Percentiles rank a stretch among this genome's conserved stretches.
Evolutionary conservation across 192 early-diverging fungal genomes (phyloP).

Genomic region (Coemansia guatemalensis): DNA sequence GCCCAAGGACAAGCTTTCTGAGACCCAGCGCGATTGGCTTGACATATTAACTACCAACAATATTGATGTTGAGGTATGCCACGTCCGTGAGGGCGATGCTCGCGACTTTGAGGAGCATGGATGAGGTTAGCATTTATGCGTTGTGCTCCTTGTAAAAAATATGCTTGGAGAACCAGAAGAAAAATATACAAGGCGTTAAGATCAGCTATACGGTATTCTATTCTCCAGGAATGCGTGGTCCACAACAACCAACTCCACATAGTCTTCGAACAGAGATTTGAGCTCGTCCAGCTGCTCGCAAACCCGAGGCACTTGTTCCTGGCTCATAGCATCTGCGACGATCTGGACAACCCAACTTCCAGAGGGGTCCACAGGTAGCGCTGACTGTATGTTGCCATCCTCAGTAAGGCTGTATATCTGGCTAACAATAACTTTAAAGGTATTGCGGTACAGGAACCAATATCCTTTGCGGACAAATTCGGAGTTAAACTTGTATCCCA

Average conservation of each 20-base stretch:
- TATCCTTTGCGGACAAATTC: conserved; percentile 67
- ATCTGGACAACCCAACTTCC: conserved; percentile 66
- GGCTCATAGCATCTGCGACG: conserved; percentile 49
- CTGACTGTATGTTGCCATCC: conserved; percentile 52
- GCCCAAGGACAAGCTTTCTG: conserved; percentile 66
- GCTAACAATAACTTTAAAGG: conserved; percentile 59
- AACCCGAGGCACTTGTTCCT: conserved; percentile 52
- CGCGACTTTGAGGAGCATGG: conserved; percentile 16
- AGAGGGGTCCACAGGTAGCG: conserved; percentile 45
- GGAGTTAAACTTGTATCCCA: conserved; percentile 73
- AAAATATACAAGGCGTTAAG: neutral
- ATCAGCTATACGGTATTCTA: conserved; percentile 43
- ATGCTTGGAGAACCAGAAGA: no score
- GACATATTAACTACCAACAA: conserved; percentile 56
- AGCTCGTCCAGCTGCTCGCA: conserved; percentile 57
- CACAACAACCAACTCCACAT: conserved; percentile 56
- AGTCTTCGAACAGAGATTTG: conserved; percentile 52
- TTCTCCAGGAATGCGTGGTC: conserved; percentile 55
- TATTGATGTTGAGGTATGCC: conserved; percentile 64
- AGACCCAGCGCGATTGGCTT: conserved; percentile 70
- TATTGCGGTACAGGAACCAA: conserved; percentile 58
- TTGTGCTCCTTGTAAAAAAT: no score
- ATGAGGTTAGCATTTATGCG: no score
- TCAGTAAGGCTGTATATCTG: conserved; percentile 57
- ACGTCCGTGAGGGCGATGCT: conserved; percentile 49